Conservation (phyloP, 2,329 filamentous ascomycete species). For the Pestalotiopsis sp. region DNA sequence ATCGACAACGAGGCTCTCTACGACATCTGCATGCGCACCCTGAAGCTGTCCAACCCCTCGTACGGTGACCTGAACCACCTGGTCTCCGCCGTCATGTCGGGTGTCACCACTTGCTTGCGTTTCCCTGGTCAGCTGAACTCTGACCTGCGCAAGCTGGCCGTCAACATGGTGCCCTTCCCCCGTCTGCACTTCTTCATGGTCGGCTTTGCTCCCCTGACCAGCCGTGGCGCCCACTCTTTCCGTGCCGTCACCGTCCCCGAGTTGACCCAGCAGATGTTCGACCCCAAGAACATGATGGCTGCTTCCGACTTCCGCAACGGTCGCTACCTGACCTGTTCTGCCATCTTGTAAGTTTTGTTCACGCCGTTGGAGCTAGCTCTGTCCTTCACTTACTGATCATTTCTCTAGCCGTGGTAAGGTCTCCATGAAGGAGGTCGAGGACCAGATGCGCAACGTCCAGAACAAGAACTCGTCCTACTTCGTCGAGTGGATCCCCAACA, state of each 20-base stretch:
- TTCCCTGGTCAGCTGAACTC: conserved; percentile 99
- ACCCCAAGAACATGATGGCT: conserved; percentile 99
- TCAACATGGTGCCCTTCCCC: conserved; percentile 99
- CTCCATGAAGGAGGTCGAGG: conserved; percentile 99
- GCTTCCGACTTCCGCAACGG: conserved; percentile 99
- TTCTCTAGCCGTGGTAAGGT: conserved; percentile 85
- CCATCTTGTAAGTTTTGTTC: conserved; percentile 76
- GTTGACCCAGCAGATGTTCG: conserved; percentile 99
- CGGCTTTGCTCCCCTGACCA: conserved; percentile 97
- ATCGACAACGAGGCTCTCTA: conserved; percentile 99
- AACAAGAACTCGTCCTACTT: conserved; percentile 99
- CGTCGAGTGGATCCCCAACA: conserved; percentile 99
- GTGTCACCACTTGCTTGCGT: conserved; percentile 96
- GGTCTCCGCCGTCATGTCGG: conserved; percentile 99
- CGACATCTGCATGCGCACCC: conserved; percentile 99
- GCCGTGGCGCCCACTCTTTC: conserved; percentile 90
- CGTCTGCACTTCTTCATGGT: conserved; percentile 99
- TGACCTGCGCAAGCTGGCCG: conserved; percentile 97
- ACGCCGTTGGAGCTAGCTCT: conserved; percentile 25
- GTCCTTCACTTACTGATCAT: conserved; percentile 10
- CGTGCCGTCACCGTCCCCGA: conserved; percentile 96
- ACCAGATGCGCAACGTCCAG: conserved; percentile 99
- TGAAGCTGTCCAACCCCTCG: conserved; percentile 97
- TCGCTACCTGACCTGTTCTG: conserved; percentile 98
- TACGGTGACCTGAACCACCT: conserved; percentile 99